Evolutionary conservation across 1,139 yeast species (phyloP), one percentile per base, ranked within the genome.

Genomic region (Suhomyces coccinellae): DNA sequence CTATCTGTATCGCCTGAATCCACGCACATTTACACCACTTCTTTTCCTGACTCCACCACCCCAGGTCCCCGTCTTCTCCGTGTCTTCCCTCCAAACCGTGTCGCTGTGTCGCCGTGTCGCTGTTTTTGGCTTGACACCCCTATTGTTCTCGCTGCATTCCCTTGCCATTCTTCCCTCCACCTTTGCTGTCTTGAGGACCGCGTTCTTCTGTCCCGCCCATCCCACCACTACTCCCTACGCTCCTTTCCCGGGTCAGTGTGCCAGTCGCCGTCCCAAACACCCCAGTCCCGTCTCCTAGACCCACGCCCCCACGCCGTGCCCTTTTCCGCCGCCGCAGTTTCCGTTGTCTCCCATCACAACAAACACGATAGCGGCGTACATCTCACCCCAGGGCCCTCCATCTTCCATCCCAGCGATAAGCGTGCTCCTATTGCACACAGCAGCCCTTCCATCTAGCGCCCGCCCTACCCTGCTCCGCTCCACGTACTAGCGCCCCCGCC

Each of bases 121-220:
- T 32, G 32, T 12, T 10, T 33, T 38, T 20, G 24, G 24, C 24
- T 39, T 22, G 36, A 40, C 38, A 13, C 41, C 39, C 33, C 39
- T 31, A 34, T 43, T 27, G 44, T 32, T 22, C 24, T 20, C 24
- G 24, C 24, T 20, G 24, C 24, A 20, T 20, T 20, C 24, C 24
- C 24, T 20, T 20, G 24, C 24, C 24, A 20, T 20, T 20, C 24
- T 20, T 20, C 15, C 40, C 40, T n/a, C 34, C 34, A 12, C 37
- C n/a, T 26, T 26, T 26, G 29, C 29, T 26, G n/a, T 26, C 13
- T 26, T 2, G n/a, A 11, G 12, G 12, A 26, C 29, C 29, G 29
- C 29, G 29, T 26, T 10, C 29, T 26, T 26, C 29, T 36, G 3
- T 17, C 17, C 27, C 32, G 16, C 17, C 30, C 17, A 26, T 12